These are phyloP conservation scores for Bonnemaisonia californica DNA, from an alignment of 31 red algal genomes.

Conservation along the genomic window DNA sequence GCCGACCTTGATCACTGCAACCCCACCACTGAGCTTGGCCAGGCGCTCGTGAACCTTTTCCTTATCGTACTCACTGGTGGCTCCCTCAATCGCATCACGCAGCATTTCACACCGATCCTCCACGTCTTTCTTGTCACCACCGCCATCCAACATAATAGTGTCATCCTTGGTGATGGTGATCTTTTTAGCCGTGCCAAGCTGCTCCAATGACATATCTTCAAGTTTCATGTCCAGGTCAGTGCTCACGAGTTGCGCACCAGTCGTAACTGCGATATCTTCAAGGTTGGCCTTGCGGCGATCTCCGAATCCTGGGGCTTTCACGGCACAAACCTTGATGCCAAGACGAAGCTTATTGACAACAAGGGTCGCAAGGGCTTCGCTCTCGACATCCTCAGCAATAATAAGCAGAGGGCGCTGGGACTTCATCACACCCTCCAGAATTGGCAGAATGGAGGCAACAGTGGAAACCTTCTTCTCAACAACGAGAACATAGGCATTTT, in stretches of 20 bases:
- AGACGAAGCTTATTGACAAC: slow-evolving; percentile 96
- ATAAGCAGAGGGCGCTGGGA: slow-evolving; percentile 91
- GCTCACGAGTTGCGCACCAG: slow-evolving; percentile 76
- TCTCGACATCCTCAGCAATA: slow-evolving; percentile 98
- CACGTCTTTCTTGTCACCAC: slow-evolving; percentile 64
- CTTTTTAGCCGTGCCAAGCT: slow-evolving; percentile 91
- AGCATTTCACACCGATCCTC: slow-evolving; percentile 87
- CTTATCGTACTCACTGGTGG: slow-evolving; percentile 95
- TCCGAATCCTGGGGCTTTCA: slow-evolving; percentile 96
- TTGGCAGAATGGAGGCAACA: slow-evolving; percentile 72
- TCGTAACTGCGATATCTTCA: slow-evolving; percentile 88
- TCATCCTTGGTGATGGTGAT: slow-evolving; percentile 92
- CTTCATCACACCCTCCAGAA: slow-evolving; percentile 87
- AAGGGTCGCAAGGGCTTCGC: slow-evolving; percentile 95
- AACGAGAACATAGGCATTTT: slow-evolving; percentile 72
- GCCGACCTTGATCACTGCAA: slow-evolving; percentile 97
- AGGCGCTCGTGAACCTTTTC: slow-evolving; percentile 94
- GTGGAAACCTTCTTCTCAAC: slow-evolving; percentile 86
- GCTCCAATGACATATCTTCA: slow-evolving; percentile 81
- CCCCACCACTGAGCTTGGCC: slow-evolving; percentile 90
- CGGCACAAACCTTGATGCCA: slow-evolving; percentile 93
- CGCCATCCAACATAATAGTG: slow-evolving; percentile 88
- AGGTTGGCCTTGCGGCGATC: slow-evolving; percentile 94
- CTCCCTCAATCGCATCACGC: slow-evolving; percentile 69
- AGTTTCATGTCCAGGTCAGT: slow-evolving; percentile 86